Base-by-base conservation (phyloP, 1,284 basidiomycete species). In the Retiboletus flavoniger region DNA sequence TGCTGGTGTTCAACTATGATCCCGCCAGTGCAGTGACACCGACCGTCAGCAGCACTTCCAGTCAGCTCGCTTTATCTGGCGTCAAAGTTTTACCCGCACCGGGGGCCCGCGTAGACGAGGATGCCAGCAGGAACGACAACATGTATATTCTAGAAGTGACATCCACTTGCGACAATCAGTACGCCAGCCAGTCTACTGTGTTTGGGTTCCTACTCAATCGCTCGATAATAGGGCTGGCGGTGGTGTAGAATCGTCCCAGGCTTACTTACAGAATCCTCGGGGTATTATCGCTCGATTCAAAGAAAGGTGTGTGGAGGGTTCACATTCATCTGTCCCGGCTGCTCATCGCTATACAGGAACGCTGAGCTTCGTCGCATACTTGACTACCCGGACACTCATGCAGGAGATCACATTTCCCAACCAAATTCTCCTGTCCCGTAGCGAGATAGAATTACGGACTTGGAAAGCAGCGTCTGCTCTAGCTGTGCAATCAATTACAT, bases 71-170 rank as follows among this genome's bases (percentile, higher is more conserved):
- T 7, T 78, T 87, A 3, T 79, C 80, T 32, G 80, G 79, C 21
- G 67, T 89, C 52, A 85, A 79, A 55, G 74, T 87, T 2, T 75
- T 82, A 51, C 85, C 87, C 40, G 88, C 88, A n/a, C 87, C 87
- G 39, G 88, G 85, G 8, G 85, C 78, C 26, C 74, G 74, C 14
- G 67, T 72, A 7, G 79, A 81, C 26, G 81, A 71, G 17, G 72
- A 75, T 32, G 65, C 60, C 2, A 62, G 68, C 46, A 78, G 74
- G 63, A 87, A 87, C 58, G 76, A 80, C 57, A 83, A 77, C 54
- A 90, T 91, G 83, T 91, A 83, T 66, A 82, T 90, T 54, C 72
- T 91, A 14, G 83, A 91, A 63, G 85, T 86, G 8, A 80, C 77
- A 1, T 69, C 74, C 26, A 71, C 64, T 17, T 60, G 66, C 39